A percentile compares a stretch with the other conserved stretches of the same genome.
Evolutionary conservation across 192 early-diverging fungal species (phyloP).

Genomic region (Diversispora eburnea): DNA sequence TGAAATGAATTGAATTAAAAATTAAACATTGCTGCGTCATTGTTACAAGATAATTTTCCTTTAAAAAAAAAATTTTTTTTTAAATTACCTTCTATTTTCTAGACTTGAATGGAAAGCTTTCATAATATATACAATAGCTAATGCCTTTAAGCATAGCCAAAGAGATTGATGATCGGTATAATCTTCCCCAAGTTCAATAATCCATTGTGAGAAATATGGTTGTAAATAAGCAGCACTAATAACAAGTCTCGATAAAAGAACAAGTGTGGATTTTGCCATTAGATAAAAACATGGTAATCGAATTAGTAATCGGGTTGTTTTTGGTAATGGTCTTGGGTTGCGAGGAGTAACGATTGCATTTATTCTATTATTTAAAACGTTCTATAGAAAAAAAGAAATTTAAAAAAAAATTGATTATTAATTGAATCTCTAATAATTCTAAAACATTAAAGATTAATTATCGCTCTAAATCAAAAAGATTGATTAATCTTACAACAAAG

Average conservation of each 20-base stretch:
- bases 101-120: slow-evolving; percentile 30
- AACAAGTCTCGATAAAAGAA: slow-evolving; percentile 32
- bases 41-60: neutral
- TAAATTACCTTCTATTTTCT: slow-evolving; percentile 22
- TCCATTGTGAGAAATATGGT: slow-evolving; percentile 11
- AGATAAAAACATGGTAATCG: slow-evolving; percentile 44
- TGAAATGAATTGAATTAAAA: neutral
- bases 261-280: slow-evolving; percentile 36
- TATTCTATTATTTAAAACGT: slow-evolving; percentile 46
- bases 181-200: slow-evolving; percentile 3
- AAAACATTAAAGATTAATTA: neutral
- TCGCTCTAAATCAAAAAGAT: too few species aligned
- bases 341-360: slow-evolving; percentile 48
- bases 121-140: slow-evolving; percentile 26
- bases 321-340: slow-evolving; percentile 41
- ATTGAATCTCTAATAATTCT: neutral
- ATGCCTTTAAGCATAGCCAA: slow-evolving; percentile 25
- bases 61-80: neutral
- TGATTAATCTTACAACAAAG: slow-evolving; percentile 16
- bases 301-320: slow-evolving; percentile 38
- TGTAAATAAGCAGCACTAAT: neutral
- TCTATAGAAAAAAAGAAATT: slow-evolving; percentile 28
- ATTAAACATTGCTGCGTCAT: too few species aligned
- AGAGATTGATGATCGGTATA: slow-evolving; percentile 32
- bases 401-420: neutral